These are phyloP conservation scores for Liriodendron chinense DNA, from an alignment of 164 flowering plant genomes.

Conservation along the genomic window DNA sequence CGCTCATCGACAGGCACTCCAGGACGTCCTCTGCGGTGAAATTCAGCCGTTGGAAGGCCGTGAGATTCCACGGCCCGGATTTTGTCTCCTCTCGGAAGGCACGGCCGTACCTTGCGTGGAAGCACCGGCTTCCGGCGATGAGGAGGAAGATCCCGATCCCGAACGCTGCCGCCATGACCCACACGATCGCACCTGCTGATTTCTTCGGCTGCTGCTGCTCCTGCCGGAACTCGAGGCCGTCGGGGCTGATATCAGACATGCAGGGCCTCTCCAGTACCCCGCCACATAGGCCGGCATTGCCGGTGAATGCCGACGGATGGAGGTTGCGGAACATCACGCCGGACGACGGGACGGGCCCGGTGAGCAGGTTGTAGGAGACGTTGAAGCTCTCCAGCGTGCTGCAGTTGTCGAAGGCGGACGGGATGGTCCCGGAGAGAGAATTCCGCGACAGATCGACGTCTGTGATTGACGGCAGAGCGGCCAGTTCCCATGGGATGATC, in stretches of 20 bases:
- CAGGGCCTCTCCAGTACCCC: constrained; percentile 47
- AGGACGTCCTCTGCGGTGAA: constrained; percentile 84
- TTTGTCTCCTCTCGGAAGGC: constrained; percentile 7
- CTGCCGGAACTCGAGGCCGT: constrained; percentile 11
- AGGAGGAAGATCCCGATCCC: constrained; percentile 60
- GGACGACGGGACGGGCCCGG: constrained; percentile 66
- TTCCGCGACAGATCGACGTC: constrained; percentile 79
- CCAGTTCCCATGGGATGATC: constrained; percentile 79
- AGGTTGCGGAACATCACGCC: constrained; percentile 57
- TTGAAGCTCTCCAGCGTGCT: constrained; percentile 72
- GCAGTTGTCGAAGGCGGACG: constrained; percentile 61
- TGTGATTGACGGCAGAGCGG: constrained; percentile 66
- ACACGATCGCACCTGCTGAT: constrained; percentile 68
- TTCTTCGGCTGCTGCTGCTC: constrained; percentile 37
- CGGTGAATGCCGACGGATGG: constrained; percentile 73
- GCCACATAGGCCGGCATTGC: constrained; percentile 82
- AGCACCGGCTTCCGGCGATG: constrained; percentile 61
- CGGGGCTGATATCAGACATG: constrained; percentile 18
- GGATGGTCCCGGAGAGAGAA: constrained; percentile 67
- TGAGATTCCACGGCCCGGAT: constrained; percentile 70
- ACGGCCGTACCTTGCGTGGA: constrained; percentile 26
- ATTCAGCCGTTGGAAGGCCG: constrained; percentile 88
- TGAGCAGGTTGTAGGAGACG: constrained; percentile 68
- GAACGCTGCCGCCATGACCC: constrained; percentile 80
- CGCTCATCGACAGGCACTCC: constrained; percentile 58